Evolutionary conservation across 768 basidiomycete species (phyloP), one percentile per base, ranked within the genome.

Genomic region (Leucocoprinus leucothites): DNA sequence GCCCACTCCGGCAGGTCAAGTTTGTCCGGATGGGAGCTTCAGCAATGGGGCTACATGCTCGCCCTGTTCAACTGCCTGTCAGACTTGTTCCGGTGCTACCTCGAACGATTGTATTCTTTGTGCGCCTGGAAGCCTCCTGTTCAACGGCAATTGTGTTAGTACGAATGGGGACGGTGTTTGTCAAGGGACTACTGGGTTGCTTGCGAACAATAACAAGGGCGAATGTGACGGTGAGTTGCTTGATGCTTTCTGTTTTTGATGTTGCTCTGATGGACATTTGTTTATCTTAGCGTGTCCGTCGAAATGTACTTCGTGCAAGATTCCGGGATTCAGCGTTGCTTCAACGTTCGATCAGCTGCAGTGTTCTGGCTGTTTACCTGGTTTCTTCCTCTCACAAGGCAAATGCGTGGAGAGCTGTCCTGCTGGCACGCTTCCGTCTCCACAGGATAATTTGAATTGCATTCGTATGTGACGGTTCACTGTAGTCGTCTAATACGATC

Each of bases 141-240:
- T 89, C 53, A 84, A 87, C 48, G 88, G 90, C 0, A 74, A 66
- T 43, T 94, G 94, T 65, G 89, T 93, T 16, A 68, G 75, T 45
- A 74, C 85, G 28, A 80, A 85, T 63, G 69, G 69, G 14, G 76
- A 81, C 57, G 94, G 94, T 2, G 81, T 90, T 8, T 96, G 94
- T 70, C 72, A 80, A 43, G 84, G 84, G 6, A 78, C 88, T 9
- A 80, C 75, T 60, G 69, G 69, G 44, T 72, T 89, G 58, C 80
- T 94, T 34, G 91, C 84, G 19, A 88, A 96, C 61, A 91, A 91
- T 61, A 78, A 80, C 65, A 94, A 93, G 71, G 72, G 79, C n/a
- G 82, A 85, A 61, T 95, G 93, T 64, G 90, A 94, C 63, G 81
- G 91, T 92, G 63, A 68, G 87, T 77, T 36, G 50, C 24, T 34